These are phyloP conservation scores for Plasmopara muralis DNA, from an alignment of 352 stramenopile genomes.

Conservation along the genomic window DNA sequence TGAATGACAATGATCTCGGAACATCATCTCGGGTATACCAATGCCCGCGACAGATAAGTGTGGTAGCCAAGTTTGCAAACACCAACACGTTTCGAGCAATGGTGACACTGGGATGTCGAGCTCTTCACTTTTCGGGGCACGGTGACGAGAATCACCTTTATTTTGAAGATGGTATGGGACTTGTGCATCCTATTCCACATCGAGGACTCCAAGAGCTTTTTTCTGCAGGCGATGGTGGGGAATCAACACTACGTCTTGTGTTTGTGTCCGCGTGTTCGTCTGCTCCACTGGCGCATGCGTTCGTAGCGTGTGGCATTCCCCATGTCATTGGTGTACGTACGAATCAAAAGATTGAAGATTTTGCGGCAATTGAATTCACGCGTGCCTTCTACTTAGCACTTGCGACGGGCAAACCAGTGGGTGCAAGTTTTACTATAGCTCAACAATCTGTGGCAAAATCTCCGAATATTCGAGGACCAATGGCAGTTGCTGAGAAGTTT, in stretches of 20 bases:
- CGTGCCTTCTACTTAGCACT: slow-evolving; percentile 76
- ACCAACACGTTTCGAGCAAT: slow-evolving; percentile 89
- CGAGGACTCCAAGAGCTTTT: slow-evolving; percentile 65
- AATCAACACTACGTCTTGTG: slow-evolving; percentile 58
- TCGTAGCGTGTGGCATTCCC: slow-evolving; percentile 84
- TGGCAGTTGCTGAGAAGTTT: slow-evolving; percentile 72
- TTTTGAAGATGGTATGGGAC: slow-evolving; percentile 90
- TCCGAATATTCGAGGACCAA: slow-evolving; percentile 64
- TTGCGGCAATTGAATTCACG: slow-evolving; percentile 81
- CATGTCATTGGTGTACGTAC: slow-evolving; percentile 88
- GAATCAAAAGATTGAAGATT: slow-evolving; percentile 84
- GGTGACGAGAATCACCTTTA: slow-evolving; percentile 89
- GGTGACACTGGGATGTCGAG: slow-evolving; percentile 87
- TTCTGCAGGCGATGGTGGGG: slow-evolving; percentile 33
- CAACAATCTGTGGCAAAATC: slow-evolving; percentile 71
- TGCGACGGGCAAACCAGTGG: slow-evolving; percentile 66
- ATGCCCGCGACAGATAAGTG: slow-evolving; percentile 77
- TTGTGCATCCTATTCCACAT: slow-evolving; percentile 73
- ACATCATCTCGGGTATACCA: slow-evolving; percentile 37
- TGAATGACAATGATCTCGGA: slow-evolving; percentile 12
- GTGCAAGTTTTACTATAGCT: slow-evolving; percentile 62
- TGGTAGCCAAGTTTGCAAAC: slow-evolving; percentile 93
- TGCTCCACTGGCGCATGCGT: slow-evolving; percentile 69
- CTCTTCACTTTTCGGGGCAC: slow-evolving; percentile 94
- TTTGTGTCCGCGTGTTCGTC: slow-evolving; percentile 81